Evolutionary conservation across 2,329 filamentous ascomycete species (phyloP).

Genomic region (Diaporthe sp.): DNA sequence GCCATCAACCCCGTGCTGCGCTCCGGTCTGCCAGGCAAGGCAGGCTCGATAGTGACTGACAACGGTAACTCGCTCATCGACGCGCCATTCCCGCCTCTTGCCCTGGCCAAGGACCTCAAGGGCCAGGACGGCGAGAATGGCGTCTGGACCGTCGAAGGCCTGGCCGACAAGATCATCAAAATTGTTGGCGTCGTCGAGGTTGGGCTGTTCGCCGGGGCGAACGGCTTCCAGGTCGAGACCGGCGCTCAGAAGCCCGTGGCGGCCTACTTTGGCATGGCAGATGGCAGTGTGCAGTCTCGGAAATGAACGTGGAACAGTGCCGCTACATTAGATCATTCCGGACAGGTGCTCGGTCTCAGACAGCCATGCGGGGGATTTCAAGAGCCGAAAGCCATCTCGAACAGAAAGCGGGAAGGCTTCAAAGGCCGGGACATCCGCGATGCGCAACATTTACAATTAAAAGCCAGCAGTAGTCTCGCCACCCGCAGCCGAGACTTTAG

Average conservation of each 20-base stretch:
- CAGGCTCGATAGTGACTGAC: conserved; percentile 83
- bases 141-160: conserved; percentile 82
- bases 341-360: neutral
- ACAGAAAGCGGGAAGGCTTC: neutral
- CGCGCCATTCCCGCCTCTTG: conserved; percentile 83
- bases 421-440: neutral
- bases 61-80: conserved; percentile 93
- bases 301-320: neutral
- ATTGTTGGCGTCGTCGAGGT: conserved; percentile 93
- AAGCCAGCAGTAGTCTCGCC: neutral
- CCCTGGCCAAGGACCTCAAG: conserved; percentile 69
- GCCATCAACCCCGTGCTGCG: conserved; percentile 78
- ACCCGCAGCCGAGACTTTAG: neutral
- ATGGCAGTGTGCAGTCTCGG: conserved; percentile 73
- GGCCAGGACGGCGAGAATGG: conserved; percentile 70
- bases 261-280: conserved; percentile 93
- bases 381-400: neutral
- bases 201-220: conserved; percentile 87
- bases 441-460: neutral
- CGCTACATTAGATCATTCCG: neutral
- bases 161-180: conserved; percentile 81
- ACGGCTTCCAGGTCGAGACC: conserved; percentile 77
- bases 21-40: conserved; percentile 80
- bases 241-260: conserved; percentile 92
- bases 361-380: neutral